These are phyloP conservation scores for Leccinum fuscescens DNA, from an alignment of 1,284 basidiomycete genomes.

Conservation along the genomic window DNA sequence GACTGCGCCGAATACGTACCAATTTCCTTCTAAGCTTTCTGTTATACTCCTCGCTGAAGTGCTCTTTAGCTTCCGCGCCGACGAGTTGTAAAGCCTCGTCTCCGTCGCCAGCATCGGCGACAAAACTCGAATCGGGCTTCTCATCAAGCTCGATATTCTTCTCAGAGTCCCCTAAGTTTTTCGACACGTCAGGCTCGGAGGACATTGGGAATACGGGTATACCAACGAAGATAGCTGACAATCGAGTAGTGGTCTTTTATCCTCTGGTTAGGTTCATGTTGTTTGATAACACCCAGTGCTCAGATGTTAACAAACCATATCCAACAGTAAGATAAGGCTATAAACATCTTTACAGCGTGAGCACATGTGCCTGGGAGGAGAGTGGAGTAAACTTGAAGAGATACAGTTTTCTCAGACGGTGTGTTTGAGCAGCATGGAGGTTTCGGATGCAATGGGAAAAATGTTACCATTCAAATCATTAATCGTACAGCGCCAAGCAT, in stretches of 20 bases:
- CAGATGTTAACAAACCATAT: conserved; percentile 1
- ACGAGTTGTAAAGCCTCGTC: conserved; percentile 63
- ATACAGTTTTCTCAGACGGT: conserved; percentile 9
- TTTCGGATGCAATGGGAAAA: background rate
- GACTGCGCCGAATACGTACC: conserved; percentile 35
- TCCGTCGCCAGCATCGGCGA: conserved; percentile 40
- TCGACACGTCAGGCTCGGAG: conserved; percentile 11
- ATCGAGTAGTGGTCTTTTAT: conserved; percentile 14
- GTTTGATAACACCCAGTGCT: conserved; percentile 13
- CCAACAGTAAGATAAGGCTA: conserved; percentile 20
- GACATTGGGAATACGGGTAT: conserved; percentile 18
- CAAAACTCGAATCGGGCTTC: conserved; percentile 13
- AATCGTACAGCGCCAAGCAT: too few species aligned
- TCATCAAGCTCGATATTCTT: conserved; percentile 15
- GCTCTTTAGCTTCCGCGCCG: conserved; percentile 45
- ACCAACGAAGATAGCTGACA: background rate
- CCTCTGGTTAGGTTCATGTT: background rate
- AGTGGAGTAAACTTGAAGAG: conserved; percentile 1
- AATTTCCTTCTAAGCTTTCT: conserved; percentile 54
- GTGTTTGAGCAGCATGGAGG: conserved; percentile 1
- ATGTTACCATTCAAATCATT: too few species aligned
- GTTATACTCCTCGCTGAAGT: conserved; percentile 65
- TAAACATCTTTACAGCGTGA: conserved; percentile 10
- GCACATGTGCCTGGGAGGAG: conserved; percentile 2
- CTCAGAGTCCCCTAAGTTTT: conserved; percentile 12